These are phyloP conservation scores for Straminergon stramineum DNA, from an alignment of 225 moss, liverwort and hornwort genomes.

Conservation along the genomic window DNA sequence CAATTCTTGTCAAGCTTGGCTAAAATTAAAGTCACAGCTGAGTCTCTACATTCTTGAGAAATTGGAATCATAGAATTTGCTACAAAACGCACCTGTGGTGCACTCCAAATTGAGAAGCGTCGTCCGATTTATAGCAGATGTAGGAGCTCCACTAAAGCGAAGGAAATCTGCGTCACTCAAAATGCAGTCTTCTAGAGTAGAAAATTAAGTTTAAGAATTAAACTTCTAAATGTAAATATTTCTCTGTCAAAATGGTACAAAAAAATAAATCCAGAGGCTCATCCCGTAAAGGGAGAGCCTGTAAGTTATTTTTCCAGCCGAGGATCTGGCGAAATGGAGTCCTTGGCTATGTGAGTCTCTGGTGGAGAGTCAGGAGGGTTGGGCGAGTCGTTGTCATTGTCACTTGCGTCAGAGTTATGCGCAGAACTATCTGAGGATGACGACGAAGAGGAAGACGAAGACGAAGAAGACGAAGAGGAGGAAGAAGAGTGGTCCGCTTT, in stretches of 20 bases:
- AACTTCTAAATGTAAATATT: background rate
- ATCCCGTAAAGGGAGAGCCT: background rate
- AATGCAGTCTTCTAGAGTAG: background rate
- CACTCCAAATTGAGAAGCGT: background rate
- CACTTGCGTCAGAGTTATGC: constrained; percentile 3
- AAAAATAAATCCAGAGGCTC: background rate
- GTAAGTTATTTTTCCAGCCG: background rate
- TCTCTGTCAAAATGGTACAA: background rate
- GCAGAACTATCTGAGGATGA: constrained; percentile 9
- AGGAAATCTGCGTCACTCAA: background rate
- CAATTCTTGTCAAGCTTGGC: background rate
- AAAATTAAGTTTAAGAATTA: background rate
- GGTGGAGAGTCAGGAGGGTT: background rate
- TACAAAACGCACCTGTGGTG: background rate
- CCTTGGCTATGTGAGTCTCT: background rate
- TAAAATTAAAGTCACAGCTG: background rate
- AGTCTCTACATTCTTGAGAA: background rate
- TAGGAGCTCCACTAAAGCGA: background rate
- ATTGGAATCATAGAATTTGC: background rate
- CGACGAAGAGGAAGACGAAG: constrained; percentile 3
- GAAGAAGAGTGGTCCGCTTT: background rate
- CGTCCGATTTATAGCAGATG: background rate
- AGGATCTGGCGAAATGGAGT: background rate
- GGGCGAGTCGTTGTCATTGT: background rate
- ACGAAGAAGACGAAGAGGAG: background rate